Conservation (phyloP, 805 yeast genomes). For the Schwanniomyces polymorphus region DNA sequence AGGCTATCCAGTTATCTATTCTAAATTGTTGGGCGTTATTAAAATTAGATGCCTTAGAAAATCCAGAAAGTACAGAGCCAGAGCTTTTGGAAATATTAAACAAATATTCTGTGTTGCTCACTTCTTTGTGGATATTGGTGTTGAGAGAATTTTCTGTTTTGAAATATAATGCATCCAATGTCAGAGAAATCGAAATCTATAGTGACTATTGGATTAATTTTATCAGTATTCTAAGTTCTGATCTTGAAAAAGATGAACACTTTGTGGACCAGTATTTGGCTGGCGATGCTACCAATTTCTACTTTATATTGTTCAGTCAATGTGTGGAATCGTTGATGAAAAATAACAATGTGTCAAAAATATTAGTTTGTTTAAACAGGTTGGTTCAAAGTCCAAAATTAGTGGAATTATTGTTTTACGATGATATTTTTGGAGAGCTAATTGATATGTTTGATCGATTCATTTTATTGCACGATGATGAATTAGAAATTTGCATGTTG, state of each 20-base stretch:
- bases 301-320: constrained; percentile 79
- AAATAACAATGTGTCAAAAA: constrained; percentile 46
- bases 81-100: constrained; percentile 51
- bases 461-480: constrained; percentile 57
- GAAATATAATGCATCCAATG: constrained; percentile 49
- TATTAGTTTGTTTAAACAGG: constrained; percentile 47
- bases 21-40: constrained; percentile 75
- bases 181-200: constrained; percentile 48
- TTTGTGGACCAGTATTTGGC: constrained; percentile 49
- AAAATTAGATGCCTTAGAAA: constrained; percentile 29
- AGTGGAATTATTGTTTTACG: constrained; percentile 60
- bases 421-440: constrained; percentile 70
- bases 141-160: constrained; percentile 72
- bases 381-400: constrained; percentile 59
- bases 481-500: constrained; percentile 58
- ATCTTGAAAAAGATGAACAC: constrained; percentile 51
- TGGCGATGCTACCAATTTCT: constrained; percentile 62
- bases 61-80: constrained; percentile 28
- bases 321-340: constrained; percentile 72
- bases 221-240: constrained; percentile 69
- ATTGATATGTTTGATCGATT: constrained; percentile 75
- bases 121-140: constrained; percentile 77
- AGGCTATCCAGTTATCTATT: constrained; percentile 57
- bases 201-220: constrained; percentile 73
- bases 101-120: constrained; percentile 58